Conservation (phyloP, 2,329 filamentous ascomycete genomes). For the Teratosphaeria pseudoeucalypti region DNA sequence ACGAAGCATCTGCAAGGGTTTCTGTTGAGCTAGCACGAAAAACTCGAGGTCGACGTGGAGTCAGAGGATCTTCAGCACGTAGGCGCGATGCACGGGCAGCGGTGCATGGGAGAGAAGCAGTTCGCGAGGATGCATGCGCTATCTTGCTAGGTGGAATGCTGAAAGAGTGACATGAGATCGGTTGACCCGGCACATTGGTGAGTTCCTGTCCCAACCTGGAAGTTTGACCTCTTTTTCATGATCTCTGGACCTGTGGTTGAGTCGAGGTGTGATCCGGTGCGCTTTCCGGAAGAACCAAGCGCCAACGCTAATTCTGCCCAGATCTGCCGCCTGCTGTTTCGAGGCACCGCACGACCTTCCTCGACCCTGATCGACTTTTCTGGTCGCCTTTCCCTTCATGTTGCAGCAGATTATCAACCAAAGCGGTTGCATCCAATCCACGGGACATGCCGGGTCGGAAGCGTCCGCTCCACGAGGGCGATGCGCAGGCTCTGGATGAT, state of each 20-base stretch:
- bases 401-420: not conserved
- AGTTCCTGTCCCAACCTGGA: not conserved
- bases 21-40: not conserved
- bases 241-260: not conserved
- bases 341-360: not conserved
- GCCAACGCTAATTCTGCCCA: not conserved
- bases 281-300: not conserved
- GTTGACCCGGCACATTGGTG: not conserved
- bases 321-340: not conserved
- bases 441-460: constrained; percentile 15
- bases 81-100: not conserved
- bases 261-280: not conserved
- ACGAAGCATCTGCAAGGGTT: not conserved
- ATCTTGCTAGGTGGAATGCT: no score
- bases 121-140: not conserved
- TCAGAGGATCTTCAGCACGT: not conserved
- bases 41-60: not conserved
- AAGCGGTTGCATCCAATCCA: not conserved
- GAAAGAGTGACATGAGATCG: not conserved
- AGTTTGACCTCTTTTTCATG: not conserved
- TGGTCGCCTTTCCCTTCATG: not conserved
- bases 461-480: constrained; percentile 12
- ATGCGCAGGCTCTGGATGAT: constrained; percentile 6
- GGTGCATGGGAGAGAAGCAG: not conserved
- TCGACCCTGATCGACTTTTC: not conserved